A percentile compares a stretch with the other conserved stretches of the same genome.
phyloP scores from a whole-genome alignment of 176 grass and related monocot species.

The Hyparrhenia diplandra region DNA sequence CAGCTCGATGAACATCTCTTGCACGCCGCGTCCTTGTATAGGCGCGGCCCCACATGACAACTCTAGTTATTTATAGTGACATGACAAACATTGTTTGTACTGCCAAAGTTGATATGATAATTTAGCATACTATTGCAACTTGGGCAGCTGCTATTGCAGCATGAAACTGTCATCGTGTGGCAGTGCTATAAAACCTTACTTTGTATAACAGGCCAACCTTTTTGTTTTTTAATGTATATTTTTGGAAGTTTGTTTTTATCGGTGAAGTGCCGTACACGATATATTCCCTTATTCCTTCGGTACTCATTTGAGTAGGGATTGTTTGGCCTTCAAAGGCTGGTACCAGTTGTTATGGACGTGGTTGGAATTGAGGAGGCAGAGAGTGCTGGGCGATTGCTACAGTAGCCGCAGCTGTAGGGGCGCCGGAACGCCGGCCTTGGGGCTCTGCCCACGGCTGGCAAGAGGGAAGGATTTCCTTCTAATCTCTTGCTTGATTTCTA shows the following conservation, averaged over 20 bases:
- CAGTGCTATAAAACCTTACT: neutral
- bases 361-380: no score
- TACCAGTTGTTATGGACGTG: no score
- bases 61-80: conserved; percentile 5
- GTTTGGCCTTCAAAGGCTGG: neutral
- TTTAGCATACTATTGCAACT: neutral
- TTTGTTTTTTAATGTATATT: neutral
- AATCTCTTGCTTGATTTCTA: no score
- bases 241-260: neutral
- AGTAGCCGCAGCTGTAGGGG: no score
- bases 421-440: no score
- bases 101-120: neutral
- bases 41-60: no score
- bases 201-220: neutral
- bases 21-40: no score
- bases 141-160: neutral
- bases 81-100: neutral
- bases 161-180: neutral
- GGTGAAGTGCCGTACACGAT: neutral
- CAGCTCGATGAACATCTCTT: no score
- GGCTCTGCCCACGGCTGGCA: no score
- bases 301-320: neutral
- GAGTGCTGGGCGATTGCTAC: no score
- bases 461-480: no score
- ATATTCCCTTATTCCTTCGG: neutral